Base-by-base conservation (phyloP, 2,329 filamentous ascomycete genomes). In the Tolypocladium inflatum region DNA sequence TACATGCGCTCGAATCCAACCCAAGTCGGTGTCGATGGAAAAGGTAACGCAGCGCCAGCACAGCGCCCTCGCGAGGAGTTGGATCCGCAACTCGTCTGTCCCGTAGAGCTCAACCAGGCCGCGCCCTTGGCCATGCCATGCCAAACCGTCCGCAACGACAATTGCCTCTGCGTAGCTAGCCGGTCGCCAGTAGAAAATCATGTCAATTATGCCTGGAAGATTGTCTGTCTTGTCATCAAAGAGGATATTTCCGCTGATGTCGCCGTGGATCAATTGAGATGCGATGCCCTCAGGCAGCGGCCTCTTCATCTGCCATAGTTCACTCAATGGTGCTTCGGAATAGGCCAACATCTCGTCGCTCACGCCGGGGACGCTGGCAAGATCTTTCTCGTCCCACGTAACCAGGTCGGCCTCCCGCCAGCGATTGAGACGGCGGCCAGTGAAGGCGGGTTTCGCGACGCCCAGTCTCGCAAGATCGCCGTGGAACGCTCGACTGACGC, bases 151-250 rank as follows among this genome's bases (percentile, higher is more conserved):
- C 1, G 59, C 56, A 15, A 62, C 55, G 9, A 58, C 52, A 62
- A 62, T 62, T 15, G 61, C 61, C 23, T 59, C 59, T 6, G 54
- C 59, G 9, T 56, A 58, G 2, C 15, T 38, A 11, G 54, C 54
- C 15, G 59, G 59, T 11, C 55, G 48, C 59, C 58, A 60, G 43
- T 58, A 60, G n/a, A 58, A 58, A 4, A 58, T 57, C 61, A 61
- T 30, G 48, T 62, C 59, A n/a, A 59, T 57, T 15, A 61, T 57
- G 13, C 59, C 57, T 8, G 58, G 58, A 23, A 35, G 55, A 17
- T 8, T 26, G 10, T 42, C 21, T 10, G 13, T 19, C 2, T 53
- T 9, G 10, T 55, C 55, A 30, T 57, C 58, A 33, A 56, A 59
- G 4, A 62, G 57, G 35, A 62, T 52, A 35, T 59, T 62, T 21